Percentiles rank a stretch among this genome's conserved stretches.
phyloP scores from a whole-genome alignment of 2,329 filamentous ascomycete genomes.

The Lachnellula suecica region DNA sequence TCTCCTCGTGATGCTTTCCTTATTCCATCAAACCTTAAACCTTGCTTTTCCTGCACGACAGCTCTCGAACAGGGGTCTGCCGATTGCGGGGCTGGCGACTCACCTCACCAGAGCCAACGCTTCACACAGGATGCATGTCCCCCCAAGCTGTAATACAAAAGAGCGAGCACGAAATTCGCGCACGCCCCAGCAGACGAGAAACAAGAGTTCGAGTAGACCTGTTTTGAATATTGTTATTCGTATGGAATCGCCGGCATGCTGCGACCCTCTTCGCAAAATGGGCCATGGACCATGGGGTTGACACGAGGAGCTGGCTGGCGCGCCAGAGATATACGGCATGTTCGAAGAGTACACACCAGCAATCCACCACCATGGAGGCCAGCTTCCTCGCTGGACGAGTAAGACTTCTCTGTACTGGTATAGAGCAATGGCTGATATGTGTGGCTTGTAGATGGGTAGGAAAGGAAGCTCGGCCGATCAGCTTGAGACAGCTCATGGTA shows the following conservation, averaged over 20 bases:
- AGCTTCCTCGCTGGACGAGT: conserved; percentile 65
- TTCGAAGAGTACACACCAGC: conserved; percentile 15
- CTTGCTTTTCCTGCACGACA: not conserved
- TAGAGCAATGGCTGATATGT: conserved; percentile 11
- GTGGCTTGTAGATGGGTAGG: conserved; percentile 85
- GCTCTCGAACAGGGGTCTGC: not conserved
- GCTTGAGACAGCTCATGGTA: conserved; percentile 92
- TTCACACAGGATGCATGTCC: not conserved
- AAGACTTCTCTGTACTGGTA: conserved; percentile 27
- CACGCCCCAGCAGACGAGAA: too few species aligned
- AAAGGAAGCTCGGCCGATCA: conserved; percentile 91
- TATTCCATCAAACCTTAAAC: not conserved
- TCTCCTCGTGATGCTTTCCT: not conserved
- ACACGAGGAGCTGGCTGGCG: conserved; percentile 20
- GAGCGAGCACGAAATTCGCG: not conserved
- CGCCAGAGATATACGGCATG: conserved; percentile 8
- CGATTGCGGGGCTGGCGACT: not conserved
- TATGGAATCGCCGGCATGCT: conserved; percentile 36
- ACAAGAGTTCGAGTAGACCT: not conserved
- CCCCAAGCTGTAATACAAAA: not conserved
- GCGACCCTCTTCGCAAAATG: conserved; percentile 33
- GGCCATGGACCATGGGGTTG: conserved; percentile 29
- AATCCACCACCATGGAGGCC: conserved; percentile 55
- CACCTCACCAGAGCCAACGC: not conserved
- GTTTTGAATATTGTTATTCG: conserved; percentile 8